Evolutionary conservation across 1,139 yeast species (phyloP).

Genomic region (Taphrina confusa): DNA sequence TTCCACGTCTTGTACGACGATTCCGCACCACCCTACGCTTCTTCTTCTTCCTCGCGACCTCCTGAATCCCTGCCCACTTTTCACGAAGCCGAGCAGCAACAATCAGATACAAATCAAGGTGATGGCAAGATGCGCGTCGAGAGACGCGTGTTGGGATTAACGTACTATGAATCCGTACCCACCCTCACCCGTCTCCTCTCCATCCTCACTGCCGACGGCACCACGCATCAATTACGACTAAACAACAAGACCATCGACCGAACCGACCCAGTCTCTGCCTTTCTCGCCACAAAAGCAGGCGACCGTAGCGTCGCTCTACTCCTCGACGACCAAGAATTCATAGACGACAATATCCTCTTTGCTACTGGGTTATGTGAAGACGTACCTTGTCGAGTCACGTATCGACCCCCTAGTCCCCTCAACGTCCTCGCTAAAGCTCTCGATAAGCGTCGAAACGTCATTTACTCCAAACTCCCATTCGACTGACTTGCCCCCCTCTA

Average conservation of each 20-base stretch:
- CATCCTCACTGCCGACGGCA: conserved; percentile 9
- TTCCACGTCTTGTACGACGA: conserved; percentile 28
- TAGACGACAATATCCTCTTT: conserved; percentile 13
- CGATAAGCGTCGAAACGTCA: conserved; percentile 4
- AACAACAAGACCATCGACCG: conserved; percentile 3
- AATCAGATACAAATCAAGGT: neutral
- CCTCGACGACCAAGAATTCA: neutral
- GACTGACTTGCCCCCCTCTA: too few relatives aligned
- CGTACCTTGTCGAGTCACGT: conserved; percentile 4
- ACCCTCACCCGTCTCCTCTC: neutral
- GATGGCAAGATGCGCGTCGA: neutral
- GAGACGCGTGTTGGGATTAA: conserved; percentile 1
- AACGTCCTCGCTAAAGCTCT: conserved; percentile 1
- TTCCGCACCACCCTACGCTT: conserved; percentile 11
- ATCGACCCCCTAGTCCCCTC: conserved; percentile 10
- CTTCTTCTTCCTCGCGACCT: neutral
- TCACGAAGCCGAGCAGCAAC: neutral
- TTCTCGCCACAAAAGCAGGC: neutral
- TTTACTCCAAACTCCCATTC: neutral
- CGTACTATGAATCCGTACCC: conserved; percentile 20
- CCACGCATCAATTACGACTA: neutral
- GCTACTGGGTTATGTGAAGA: too few relatives aligned
- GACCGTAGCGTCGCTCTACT: conserved; percentile 19
- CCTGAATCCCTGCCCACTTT: neutral
- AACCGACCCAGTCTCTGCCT: conserved; percentile 12